These are phyloP conservation scores for Hepatocystis sp. DNA, from an alignment of 169 alveolate genomes.

Conservation along the genomic window DNA sequence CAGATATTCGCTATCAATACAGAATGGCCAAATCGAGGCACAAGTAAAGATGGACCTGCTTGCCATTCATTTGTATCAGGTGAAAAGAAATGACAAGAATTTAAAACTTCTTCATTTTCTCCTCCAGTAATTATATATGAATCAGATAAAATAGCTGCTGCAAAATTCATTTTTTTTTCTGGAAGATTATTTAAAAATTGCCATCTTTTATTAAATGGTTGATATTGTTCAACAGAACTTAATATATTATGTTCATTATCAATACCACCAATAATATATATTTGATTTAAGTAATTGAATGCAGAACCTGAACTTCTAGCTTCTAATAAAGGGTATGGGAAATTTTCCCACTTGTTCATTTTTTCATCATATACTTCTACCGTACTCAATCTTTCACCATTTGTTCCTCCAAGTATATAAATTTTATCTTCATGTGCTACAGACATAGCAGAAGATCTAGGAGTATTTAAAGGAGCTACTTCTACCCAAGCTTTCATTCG, in stretches of 20 bases:
- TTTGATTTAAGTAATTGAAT: conserved; percentile 80
- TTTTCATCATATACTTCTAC: conserved; percentile 91
- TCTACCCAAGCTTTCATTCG: conserved; percentile 90
- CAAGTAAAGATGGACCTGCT: conserved; percentile 83
- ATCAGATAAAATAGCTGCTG: conserved; percentile 79
- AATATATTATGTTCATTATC: conserved; percentile 85
- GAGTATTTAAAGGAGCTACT: conserved; percentile 87
- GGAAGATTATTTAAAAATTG: conserved; percentile 84
- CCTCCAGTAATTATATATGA: conserved; percentile 84
- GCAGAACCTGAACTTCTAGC: conserved; percentile 92
- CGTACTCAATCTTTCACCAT: conserved; percentile 89
- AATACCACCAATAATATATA: conserved; percentile 88
- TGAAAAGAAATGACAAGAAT: conserved; percentile 80
- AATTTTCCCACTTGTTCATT: conserved; percentile 89
- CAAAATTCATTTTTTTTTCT: conserved; percentile 82
- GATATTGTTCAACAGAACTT: conserved; percentile 86
- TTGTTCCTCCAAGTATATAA: conserved; percentile 90
- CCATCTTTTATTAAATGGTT: conserved; percentile 82
- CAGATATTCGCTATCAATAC: conserved; percentile 80
- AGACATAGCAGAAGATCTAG: conserved; percentile 90
- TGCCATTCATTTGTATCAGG: conserved; percentile 87
- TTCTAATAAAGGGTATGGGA: conserved; percentile 86
- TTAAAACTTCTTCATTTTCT: conserved; percentile 83
- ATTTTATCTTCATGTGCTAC: conserved; percentile 83
- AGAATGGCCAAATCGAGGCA: conserved; percentile 87